A percentile compares a stretch with the other conserved stretches of the same genome.
Evolutionary conservation across 768 basidiomycete species (phyloP).

Genomic region (Amanita inopinata): DNA sequence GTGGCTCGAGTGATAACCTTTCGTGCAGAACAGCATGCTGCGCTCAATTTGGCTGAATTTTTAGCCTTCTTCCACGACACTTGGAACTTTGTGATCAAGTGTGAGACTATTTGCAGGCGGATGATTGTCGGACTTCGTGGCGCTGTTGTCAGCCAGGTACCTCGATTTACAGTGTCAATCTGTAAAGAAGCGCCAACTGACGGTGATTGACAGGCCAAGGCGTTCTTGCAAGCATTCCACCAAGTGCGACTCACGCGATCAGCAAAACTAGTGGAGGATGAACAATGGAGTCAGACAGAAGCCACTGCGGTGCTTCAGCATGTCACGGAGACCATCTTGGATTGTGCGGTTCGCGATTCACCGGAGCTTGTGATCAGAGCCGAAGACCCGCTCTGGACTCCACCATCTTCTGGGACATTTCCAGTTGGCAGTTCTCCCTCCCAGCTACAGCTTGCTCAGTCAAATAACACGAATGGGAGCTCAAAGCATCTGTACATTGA

Average conservation of each 20-base stretch:
- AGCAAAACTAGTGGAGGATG: constrained; percentile 90
- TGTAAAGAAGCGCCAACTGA: constrained; percentile 3
- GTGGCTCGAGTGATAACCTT: constrained; percentile 69
- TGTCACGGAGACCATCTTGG: constrained; percentile 63
- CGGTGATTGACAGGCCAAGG: constrained; percentile 52
- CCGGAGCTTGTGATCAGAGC: constrained; percentile 44
- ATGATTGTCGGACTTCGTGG: constrained; percentile 95
- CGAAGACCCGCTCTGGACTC: constrained; percentile 20
- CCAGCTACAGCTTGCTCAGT: background rate
- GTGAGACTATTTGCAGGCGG: constrained; percentile 74
- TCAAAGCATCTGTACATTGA: constrained; percentile 70
- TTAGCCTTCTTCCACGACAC: constrained; percentile 72
- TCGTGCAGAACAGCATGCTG: constrained; percentile 72
- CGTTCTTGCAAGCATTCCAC: constrained; percentile 83
- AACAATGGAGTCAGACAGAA: constrained; percentile 84
- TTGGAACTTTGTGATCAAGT: constrained; percentile 85
- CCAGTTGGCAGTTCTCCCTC: background rate
- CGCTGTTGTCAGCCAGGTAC: constrained; percentile 72
- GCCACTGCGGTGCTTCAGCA: constrained; percentile 59
- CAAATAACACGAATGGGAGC: constrained; percentile 15
- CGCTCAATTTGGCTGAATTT: constrained; percentile 66
- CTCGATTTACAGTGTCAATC: constrained; percentile 7
- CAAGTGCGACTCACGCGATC: constrained; percentile 66
- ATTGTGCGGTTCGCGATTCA: constrained; percentile 76
- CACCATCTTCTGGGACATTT: constrained; percentile 8